Percentiles rank a stretch among this genome's conserved stretches.
phyloP scores from a whole-genome alignment of 805 yeast genomes.

The Blastobotrys mokoenaii region DNA sequence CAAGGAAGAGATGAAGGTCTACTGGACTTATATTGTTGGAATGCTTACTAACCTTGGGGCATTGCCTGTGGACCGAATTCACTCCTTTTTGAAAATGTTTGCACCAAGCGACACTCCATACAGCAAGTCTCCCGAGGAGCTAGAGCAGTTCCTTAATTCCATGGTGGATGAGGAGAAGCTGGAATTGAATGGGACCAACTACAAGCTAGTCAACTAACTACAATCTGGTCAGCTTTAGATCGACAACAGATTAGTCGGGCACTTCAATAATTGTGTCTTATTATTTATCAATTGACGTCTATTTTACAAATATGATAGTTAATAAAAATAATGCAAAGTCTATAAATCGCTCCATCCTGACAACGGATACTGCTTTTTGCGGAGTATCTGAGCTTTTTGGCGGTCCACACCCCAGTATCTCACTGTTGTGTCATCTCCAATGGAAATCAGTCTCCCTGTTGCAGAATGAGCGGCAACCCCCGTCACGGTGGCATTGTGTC shows the following conservation, averaged over 20 bases:
- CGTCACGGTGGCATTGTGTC: constrained; percentile 13
- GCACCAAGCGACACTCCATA: constrained; percentile 44
- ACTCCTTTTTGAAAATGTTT: constrained; percentile 45
- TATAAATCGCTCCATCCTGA: too few relatives aligned
- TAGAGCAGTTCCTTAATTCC: constrained; percentile 34
- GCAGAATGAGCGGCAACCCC: constrained; percentile 8
- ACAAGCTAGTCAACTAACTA: constrained; percentile 24
- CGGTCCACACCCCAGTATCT: constrained; percentile 8
- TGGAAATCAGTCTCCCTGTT: constrained; percentile 9
- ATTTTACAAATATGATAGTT: background rate
- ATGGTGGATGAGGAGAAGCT: constrained; percentile 40
- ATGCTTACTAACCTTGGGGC: constrained; percentile 52
- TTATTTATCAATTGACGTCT: background rate
- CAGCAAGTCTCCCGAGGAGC: constrained; percentile 32
- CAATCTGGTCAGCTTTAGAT: background rate
- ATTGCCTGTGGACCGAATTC: constrained; percentile 41
- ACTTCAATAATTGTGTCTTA: too few relatives aligned
- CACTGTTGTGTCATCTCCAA: constrained; percentile 12
- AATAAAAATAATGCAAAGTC: background rate
- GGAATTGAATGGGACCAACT: constrained; percentile 29
- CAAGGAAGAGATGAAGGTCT: constrained; percentile 29
- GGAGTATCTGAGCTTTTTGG: constrained; percentile 1
- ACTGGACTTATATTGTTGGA: constrained; percentile 44
- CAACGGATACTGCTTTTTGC: background rate
- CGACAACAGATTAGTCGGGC: too few relatives aligned